These are phyloP conservation scores for Alternaria conjuncta DNA, from an alignment of 2,329 filamentous ascomycete genomes.

Conservation along the genomic window DNA sequence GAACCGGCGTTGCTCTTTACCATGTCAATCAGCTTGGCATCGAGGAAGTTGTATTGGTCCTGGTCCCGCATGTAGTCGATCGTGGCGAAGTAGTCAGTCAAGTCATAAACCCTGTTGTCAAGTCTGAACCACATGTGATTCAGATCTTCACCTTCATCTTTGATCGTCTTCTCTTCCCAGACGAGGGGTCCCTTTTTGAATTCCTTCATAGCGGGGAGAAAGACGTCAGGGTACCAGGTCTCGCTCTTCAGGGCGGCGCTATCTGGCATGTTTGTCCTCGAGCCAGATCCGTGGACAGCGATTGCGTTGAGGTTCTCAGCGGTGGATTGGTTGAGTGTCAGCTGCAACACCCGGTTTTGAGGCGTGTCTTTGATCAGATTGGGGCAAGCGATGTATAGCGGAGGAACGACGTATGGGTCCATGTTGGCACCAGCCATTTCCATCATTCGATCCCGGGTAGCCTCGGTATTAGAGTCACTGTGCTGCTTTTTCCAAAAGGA, in stretches of 20 bases:
- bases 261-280: conserved; percentile 59
- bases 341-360: conserved; percentile 57
- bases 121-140: conserved; percentile 82
- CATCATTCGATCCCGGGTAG: conserved; percentile 70
- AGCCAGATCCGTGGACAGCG: conserved; percentile 76
- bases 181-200: conserved; percentile 90
- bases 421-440: conserved; percentile 79
- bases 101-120: conserved; percentile 78
- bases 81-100: conserved; percentile 91
- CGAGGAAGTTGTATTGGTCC: conserved; percentile 72
- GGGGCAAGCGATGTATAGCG: conserved; percentile 75
- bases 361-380: conserved; percentile 65
- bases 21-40: conserved; percentile 68
- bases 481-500: conserved; percentile 88
- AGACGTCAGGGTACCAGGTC: conserved; percentile 79
- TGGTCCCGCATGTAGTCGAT: conserved; percentile 64
- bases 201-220: conserved; percentile 79
- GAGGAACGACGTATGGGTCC: conserved; percentile 84
- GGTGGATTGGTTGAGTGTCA: conserved; percentile 65
- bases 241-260: conserved; percentile 64
- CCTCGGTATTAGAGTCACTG: conserved; percentile 72
- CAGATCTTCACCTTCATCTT: conserved; percentile 68
- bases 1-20: conserved; percentile 78
- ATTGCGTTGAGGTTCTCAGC: conserved; percentile 59
- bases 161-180: conserved; percentile 65